These are phyloP conservation scores for Pisolithus thermaeus DNA, from an alignment of 1,284 basidiomycete genomes.

Conservation along the genomic window DNA sequence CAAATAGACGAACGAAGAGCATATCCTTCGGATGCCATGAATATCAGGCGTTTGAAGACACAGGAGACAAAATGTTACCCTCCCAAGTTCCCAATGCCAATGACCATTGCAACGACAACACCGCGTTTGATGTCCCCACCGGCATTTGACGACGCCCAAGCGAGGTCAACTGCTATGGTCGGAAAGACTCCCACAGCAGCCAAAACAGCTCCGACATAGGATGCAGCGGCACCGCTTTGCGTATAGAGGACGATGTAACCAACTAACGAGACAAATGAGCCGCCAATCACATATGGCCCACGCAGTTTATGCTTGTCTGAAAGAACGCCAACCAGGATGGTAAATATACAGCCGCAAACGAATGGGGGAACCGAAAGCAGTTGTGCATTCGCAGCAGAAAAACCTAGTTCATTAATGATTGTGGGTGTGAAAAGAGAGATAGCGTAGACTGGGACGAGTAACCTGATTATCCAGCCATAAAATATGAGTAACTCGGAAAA, in stretches of 20 bases:
- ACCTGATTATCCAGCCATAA: conserved; percentile 19
- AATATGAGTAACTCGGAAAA: conserved; percentile 3
- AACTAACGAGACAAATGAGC: conserved; percentile 35
- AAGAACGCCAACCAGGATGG: conserved; percentile 35
- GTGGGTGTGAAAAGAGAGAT: conserved; percentile 56
- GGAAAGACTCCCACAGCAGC: conserved; percentile 52
- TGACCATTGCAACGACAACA: conserved; percentile 49
- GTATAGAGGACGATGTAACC: conserved; percentile 44
- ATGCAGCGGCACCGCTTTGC: conserved; percentile 28
- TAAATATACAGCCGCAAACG: conserved; percentile 36
- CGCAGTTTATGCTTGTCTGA: conserved; percentile 39
- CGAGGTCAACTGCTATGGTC: conserved; percentile 45
- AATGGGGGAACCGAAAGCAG: conserved; percentile 53
- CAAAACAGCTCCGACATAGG: conserved; percentile 50
- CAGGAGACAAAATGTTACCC: conserved; percentile 28
- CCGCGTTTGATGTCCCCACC: conserved; percentile 52
- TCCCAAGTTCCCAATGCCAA: conserved; percentile 49
- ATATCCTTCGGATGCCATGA: conserved; percentile 27
- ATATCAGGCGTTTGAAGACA: not conserved
- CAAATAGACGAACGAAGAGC: conserved; percentile 40
- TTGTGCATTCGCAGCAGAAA: conserved; percentile 50
- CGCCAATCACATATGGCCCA: conserved; percentile 40
- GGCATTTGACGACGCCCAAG: conserved; percentile 51
- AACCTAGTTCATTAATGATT: conserved; percentile 51
- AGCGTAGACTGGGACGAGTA: conserved; percentile 49